These are phyloP conservation scores for Ceratobasidium sp. DNA, from an alignment of 1,284 basidiomycete species.

Conservation along the genomic window DNA sequence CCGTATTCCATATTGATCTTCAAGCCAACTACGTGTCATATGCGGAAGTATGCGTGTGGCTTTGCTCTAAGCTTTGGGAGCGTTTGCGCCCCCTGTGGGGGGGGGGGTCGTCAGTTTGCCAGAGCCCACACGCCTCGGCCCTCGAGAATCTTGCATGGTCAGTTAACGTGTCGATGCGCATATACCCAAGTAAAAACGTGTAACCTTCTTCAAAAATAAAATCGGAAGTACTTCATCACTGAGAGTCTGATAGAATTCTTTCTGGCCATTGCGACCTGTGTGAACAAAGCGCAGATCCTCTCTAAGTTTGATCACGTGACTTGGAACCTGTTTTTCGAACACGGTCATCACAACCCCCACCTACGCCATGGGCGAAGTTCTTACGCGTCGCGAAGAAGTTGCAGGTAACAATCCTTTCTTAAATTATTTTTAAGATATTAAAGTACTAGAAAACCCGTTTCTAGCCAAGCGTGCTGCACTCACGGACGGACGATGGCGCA, in stretches of 20 bases:
- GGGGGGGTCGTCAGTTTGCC: no score
- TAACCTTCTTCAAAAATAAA: background rate
- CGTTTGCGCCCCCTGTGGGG: no score
- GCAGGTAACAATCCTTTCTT: constrained; percentile 14
- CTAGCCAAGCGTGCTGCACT: constrained; percentile 32
- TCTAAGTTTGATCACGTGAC: background rate
- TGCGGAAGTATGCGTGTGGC: no score
- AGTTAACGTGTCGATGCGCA: background rate
- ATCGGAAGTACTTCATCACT: background rate
- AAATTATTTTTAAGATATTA: background rate
- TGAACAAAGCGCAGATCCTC: background rate
- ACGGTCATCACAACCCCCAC: constrained; percentile 13
- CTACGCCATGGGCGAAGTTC: background rate
- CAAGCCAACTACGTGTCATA: no score
- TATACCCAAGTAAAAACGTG: background rate
- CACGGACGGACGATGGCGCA: constrained; percentile 38
- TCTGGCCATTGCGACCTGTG: background rate
- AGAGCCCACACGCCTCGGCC: background rate
- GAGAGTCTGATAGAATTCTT: background rate
- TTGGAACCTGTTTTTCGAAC: constrained; percentile 5
- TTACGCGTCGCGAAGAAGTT: constrained; percentile 18
- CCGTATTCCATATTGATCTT: no score
- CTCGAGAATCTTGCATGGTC: background rate
- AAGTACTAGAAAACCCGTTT: background rate
- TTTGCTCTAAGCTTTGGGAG: no score